phyloP scores from a whole-genome alignment of 805 yeast genomes.

The Candida gorgasii region DNA sequence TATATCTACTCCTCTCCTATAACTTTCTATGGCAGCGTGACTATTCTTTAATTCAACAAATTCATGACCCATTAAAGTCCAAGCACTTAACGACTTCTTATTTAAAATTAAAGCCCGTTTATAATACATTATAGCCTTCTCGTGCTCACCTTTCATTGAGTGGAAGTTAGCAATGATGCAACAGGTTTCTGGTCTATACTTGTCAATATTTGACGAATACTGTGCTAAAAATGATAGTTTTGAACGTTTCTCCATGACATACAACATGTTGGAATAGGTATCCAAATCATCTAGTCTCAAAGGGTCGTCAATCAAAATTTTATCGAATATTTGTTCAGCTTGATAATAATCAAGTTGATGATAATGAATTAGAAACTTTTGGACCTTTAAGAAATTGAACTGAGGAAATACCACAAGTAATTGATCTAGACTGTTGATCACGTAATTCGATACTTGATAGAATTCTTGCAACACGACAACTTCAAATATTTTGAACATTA shows the following conservation, averaged over 20 bases:
- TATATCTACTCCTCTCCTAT: slow-evolving; percentile 88
- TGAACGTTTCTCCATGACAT: slow-evolving; percentile 86
- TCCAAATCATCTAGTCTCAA: slow-evolving; percentile 88
- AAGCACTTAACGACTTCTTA: slow-evolving; percentile 80
- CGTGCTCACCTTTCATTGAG: slow-evolving; percentile 89
- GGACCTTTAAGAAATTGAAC: slow-evolving; percentile 73
- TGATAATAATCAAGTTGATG: slow-evolving; percentile 82
- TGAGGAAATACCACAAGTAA: slow-evolving; percentile 63
- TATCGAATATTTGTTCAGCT: slow-evolving; percentile 79
- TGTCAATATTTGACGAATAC: slow-evolving; percentile 76
- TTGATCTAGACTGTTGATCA: slow-evolving; percentile 42
- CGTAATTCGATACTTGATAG: slow-evolving; percentile 54
- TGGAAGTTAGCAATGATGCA: slow-evolving; percentile 93
- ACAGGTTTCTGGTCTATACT: slow-evolving; percentile 90
- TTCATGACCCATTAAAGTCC: slow-evolving; percentile 99
- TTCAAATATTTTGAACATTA: slow-evolving; percentile 57
- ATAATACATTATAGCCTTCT: slow-evolving; percentile 89
- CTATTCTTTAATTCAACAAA: slow-evolving; percentile 94
- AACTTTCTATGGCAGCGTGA: slow-evolving; percentile 96
- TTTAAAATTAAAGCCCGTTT: slow-evolving; percentile 84
- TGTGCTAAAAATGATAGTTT: slow-evolving; percentile 88
- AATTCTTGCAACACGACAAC: slow-evolving; percentile 75
- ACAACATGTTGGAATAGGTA: slow-evolving; percentile 88
- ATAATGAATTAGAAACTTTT: slow-evolving; percentile 78
- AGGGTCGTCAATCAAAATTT: slow-evolving; percentile 73